Conservation (phyloP, 768 basidiomycete species). For the Termitomyces bulborhizus region DNA sequence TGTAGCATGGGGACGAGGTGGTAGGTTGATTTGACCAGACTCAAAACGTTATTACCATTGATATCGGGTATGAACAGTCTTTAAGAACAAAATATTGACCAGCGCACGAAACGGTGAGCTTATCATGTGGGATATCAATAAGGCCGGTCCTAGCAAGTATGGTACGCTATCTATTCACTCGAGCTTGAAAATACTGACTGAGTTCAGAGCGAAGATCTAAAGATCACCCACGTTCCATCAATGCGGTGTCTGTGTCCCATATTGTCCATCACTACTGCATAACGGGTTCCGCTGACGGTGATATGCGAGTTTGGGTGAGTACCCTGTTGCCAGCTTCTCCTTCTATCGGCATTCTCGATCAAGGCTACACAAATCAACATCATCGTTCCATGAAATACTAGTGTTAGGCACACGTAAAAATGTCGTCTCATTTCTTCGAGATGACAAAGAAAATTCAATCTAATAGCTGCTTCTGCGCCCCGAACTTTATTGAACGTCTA, state of each 20-base stretch:
- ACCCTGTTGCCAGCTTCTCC: not conserved
- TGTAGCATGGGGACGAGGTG: conserved; percentile 71
- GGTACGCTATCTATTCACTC: conserved; percentile 35
- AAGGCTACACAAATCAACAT: not conserved
- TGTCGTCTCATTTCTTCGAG: not conserved
- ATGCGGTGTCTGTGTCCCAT: conserved; percentile 62
- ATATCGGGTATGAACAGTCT: conserved; percentile 33
- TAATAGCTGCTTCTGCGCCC: not conserved
- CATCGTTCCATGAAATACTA: not conserved
- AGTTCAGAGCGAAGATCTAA: conserved; percentile 56
- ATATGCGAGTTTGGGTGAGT: conserved; percentile 75
- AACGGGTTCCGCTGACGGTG: conserved; percentile 76
- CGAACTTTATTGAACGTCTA: not conserved
- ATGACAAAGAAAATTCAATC: not conserved
- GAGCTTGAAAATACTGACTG: not conserved
- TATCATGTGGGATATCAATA: conserved; percentile 78
- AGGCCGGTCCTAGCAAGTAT: conserved; percentile 59
- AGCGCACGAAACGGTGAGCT: conserved; percentile 79
- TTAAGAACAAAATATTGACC: conserved; percentile 71
- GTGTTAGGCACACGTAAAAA: not conserved
- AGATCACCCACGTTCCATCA: conserved; percentile 68
- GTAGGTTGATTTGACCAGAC: conserved; percentile 29
- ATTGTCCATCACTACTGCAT: conserved; percentile 66
- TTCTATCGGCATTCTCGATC: not conserved
- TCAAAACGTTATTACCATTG: not conserved